These are phyloP conservation scores for Dothideomycetidae sp. DNA, from an alignment of 2,329 filamentous ascomycete genomes.

Conservation along the genomic window DNA sequence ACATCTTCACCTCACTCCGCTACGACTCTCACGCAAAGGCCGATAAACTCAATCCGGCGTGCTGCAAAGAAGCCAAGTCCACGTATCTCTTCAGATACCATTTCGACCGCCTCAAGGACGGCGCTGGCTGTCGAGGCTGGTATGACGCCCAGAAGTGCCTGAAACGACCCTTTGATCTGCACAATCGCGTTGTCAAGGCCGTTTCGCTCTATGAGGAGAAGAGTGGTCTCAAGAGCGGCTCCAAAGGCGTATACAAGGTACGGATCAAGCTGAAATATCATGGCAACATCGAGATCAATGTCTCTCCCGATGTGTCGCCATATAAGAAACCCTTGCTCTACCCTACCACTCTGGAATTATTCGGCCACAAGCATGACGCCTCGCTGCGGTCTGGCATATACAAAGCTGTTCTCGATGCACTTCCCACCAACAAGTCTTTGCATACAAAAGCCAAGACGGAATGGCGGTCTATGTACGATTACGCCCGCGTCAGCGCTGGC, in stretches of 20 bases:
- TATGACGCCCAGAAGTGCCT: slow-evolving; percentile 22
- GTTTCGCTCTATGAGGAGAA: slow-evolving; percentile 21
- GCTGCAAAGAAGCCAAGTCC: slow-evolving; percentile 37
- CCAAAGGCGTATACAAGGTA: slow-evolving; percentile 28
- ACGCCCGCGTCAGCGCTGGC: slow-evolving; percentile 51
- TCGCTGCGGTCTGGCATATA: slow-evolving; percentile 18
- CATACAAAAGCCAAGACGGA: slow-evolving; percentile 84
- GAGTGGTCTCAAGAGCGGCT: slow-evolving; percentile 14
- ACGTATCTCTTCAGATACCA: slow-evolving; percentile 70
- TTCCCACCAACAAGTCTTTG: slow-evolving; percentile 38
- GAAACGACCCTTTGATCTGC: slow-evolving; percentile 20
- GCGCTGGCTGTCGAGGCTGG: slow-evolving; percentile 38
- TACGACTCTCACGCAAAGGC: slow-evolving; percentile 42
- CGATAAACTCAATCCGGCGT: slow-evolving; percentile 31
- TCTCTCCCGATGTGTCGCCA: slow-evolving; percentile 26
- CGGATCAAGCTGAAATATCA: slow-evolving; percentile 38
- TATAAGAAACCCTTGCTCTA: slow-evolving; percentile 38
- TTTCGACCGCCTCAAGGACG: slow-evolving; percentile 56
- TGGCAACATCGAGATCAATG: slow-evolving; percentile 26
- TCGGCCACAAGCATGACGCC: slow-evolving; percentile 14
- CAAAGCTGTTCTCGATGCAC: slow-evolving; percentile 38
- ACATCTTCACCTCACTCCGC: slow-evolving; percentile 55
- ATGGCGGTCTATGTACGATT: slow-evolving; percentile 54
- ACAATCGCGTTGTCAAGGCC: slow-evolving; percentile 21
- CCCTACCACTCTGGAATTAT: slow-evolving; percentile 39